Percentiles rank a stretch among this genome's conserved stretches.
Conservation (phyloP, 1,284 basidiomycete genomes). For the Ganoderma multipileum region DNA sequence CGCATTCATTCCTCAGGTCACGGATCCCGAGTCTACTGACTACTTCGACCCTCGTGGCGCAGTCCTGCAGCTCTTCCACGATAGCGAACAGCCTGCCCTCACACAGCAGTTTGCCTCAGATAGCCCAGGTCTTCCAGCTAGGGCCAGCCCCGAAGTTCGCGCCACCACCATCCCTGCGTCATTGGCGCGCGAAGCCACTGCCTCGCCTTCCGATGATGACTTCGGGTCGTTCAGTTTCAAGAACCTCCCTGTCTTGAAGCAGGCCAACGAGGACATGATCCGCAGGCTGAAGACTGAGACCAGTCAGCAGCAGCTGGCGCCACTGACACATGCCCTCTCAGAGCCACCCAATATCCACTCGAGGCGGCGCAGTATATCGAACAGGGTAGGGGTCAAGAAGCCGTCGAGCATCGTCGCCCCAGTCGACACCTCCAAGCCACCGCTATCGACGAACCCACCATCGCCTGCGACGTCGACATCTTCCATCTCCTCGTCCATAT, state of each 20-base stretch:
- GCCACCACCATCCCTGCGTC: constrained; percentile 49
- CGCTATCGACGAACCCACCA: constrained; percentile 71
- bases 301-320: constrained; percentile 59
- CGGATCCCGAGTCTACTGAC: constrained; percentile 97
- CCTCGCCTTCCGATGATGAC: constrained; percentile 77
- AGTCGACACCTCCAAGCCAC: constrained; percentile 57
- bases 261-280: constrained; percentile 98
- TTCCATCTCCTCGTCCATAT: constrained; percentile 91
- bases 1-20: constrained; percentile 94
- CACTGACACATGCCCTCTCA: constrained; percentile 74
- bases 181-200: constrained; percentile 54
- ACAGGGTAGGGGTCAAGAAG: constrained; percentile 67
- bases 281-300: constrained; percentile 87
- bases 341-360: constrained; percentile 65
- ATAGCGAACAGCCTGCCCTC: constrained; percentile 69
- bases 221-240: constrained; percentile 99
- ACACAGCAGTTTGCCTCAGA: constrained; percentile 55
- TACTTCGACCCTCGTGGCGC: constrained; percentile 98
- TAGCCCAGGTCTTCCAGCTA: constrained; percentile 45
- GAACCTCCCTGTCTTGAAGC: constrained; percentile 95
- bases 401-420: constrained; percentile 77
- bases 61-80: constrained; percentile 87
- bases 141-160: constrained; percentile 44
- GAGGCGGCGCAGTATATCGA: constrained; percentile 75
- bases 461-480: constrained; percentile 94